Evolutionary conservation across 495 filamentous ascomycete genomes (phyloP), one percentile per base, ranked within the genome.

Genomic region (Sporormia fimetaria): DNA sequence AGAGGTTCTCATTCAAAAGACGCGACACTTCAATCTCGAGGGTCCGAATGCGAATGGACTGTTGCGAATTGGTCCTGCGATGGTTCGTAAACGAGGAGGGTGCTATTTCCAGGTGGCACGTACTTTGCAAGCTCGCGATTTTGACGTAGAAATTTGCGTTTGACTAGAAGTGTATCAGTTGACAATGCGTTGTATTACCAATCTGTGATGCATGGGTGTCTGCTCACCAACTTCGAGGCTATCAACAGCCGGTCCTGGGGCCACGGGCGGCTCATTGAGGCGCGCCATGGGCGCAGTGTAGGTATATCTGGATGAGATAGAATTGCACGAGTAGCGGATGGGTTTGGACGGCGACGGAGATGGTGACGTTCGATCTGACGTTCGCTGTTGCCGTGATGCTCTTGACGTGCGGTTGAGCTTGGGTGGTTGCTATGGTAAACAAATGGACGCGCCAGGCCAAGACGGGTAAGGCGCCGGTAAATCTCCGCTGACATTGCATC

Each of bases 81-180:
- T 24, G 11, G 14, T 9, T 9, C 32, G 30, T 44, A 21, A 49
- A 40, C 37, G 11, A 42, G 12, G 24, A 9, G 2, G 1, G 17
- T 15, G 15, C 16, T 18, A 37, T n/a, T 1, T 47, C 15, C n/a
- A 10, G 14, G 14, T 33, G 10, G 1, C 25, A 23, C 49, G 32
- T 57, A 71, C 69, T 68, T 69, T 32, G 87, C 87, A 43, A 98
- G 86, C 52, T 95, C 90, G 42, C 86, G 78, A 60, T 98, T 98
- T 58, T 98, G 90, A 27, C 88, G 75, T 33, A 94, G 65, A 56
- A 90, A 93, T 56, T 82, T 75, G 49, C 83, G 68, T 57, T 85
- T 87, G 25, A 94, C 86, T 93, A n/a, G n/a, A n/a, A n/a, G 45
- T 43, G 23, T 34, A 12, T 10, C 24, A 6, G 16, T 25, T 14